Evolutionary conservation across 306 rosid genomes (phyloP), one percentile per base, ranked within the genome.

Genomic region (Fragaria nilgerrensis): DNA sequence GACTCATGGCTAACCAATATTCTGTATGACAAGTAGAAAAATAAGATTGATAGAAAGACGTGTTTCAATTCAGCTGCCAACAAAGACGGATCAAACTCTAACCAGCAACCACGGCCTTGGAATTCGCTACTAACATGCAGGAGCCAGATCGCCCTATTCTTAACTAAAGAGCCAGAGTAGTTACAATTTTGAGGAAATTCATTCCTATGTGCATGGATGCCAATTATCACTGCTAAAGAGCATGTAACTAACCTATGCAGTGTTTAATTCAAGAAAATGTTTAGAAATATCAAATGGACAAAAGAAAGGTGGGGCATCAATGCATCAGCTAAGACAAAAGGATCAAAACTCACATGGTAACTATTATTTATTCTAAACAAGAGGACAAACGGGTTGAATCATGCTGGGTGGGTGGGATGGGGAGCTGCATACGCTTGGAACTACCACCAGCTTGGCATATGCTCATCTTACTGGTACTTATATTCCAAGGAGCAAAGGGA

Each of bases 91-190:
- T 47, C 44, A 43, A 74, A 61, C 58, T 74, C 13, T 17, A 9
- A 43, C 56, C n/a, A 43, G 56, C 56, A 59, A 59, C 29, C 3
- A 15, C 12, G 20, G 56, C 53, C 50, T 10, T 55, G 64, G 29
- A n/a, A 43, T 58, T 25, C 19, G 10, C n/a, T 45, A 59, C 48
- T 59, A n/a, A 61, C 19, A 44, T 61, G 70, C 78, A 73, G 59
- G 76, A 73, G 59, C 41, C 29, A 61, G n/a, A 17, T 59, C 7
- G 14, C 53, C 43, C 10, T 19, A 73, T 19, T 75, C 45, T 44
- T 27, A 62, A 37, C 70, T 4, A 44, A 62, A 27, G n/a, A 62
- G 71, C 78, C 1, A n/a, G 22, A 64, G 43, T 36, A 67, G 41
- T 9, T 27, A 27, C 55, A 74, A 27, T 65, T 19, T 20, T 45